Evolutionary conservation across 257 asterid genomes (phyloP), one percentile per base, ranked within the genome.

Genomic region (Forsythia viridissima): DNA sequence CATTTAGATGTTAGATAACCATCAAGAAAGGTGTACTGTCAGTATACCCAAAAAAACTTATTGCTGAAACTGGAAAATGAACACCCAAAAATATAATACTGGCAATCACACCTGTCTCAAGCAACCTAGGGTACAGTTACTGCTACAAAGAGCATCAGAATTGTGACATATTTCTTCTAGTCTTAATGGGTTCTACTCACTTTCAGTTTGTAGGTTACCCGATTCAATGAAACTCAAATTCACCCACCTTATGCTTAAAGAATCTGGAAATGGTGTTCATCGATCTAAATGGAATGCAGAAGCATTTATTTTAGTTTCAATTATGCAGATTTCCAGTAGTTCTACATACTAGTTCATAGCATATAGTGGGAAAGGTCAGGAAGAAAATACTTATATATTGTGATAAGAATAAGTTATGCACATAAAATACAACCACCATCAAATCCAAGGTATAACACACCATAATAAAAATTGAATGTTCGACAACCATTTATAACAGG

Each of bases 201-300:
- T 71, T 63, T 30, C 46, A 41, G 40, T 37, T 57, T 67, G n/a
- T 24, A 40, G 75, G 65, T 24, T 3, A 67, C 80, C 43, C 69
- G 37, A 69, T 65, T 77, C 34, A 51, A 46, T 51, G 40, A 51
- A 63, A 70, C 38, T 44, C 21, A 20, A 73, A 79, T 44, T 57
- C 39, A 61, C 24, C 77, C 38, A 57, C 57, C 69, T 18, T 72
- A 63, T 68, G 66, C 71, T 8, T 21, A 61, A 46, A 46, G 55
- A 77, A 20, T 74, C 79, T 75, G 13, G 70, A 71, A 51, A 16
- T 11, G 11, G 5, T 42, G 38, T 59, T 30, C 70, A 46, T 7
- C 20, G 69, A 30, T 61, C 37, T 8, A 77, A 65, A 69, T 66
- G 71, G 75, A 80, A 42, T 51, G 68, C 30, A 80, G 24, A 65